Conservation (phyloP, 1,284 basidiomycete genomes). For the Marasmius oreades region DNA sequence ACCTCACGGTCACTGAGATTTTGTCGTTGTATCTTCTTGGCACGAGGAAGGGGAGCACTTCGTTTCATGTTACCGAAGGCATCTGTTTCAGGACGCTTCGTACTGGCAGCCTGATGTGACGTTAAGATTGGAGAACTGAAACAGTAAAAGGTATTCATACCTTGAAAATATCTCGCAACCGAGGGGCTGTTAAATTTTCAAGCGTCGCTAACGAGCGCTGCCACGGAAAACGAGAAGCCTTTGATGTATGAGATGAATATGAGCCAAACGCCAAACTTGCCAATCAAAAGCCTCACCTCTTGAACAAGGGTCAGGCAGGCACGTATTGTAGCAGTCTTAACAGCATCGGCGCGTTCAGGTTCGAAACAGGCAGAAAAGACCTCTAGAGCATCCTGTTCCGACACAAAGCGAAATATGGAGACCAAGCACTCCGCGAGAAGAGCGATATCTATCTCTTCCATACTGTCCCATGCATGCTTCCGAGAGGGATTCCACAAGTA, state of each 20-base stretch:
- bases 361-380: slow-evolving; percentile 66
- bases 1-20: slow-evolving; percentile 63
- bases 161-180: slow-evolving; percentile 53
- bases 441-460: slow-evolving; percentile 76
- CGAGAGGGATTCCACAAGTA: slow-evolving; percentile 46
- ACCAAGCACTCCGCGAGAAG: slow-evolving; percentile 75
- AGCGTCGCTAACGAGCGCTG: slow-evolving; percentile 51
- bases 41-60: slow-evolving; percentile 53
- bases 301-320: slow-evolving; percentile 54
- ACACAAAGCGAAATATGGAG: slow-evolving; percentile 66
- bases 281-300: slow-evolving; percentile 31
- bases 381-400: slow-evolving; percentile 54
- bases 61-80: slow-evolving; percentile 51
- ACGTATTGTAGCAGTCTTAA: slow-evolving; percentile 76
- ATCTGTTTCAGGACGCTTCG: slow-evolving; percentile 55
- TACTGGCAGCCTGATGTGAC: slow-evolving; percentile 39
- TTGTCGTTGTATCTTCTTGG: slow-evolving; percentile 46
- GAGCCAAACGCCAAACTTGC: not conserved
- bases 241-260: slow-evolving; percentile 2
- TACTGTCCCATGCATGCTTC: slow-evolving; percentile 67
- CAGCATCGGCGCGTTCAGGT: slow-evolving; percentile 72
- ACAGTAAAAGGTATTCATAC: slow-evolving; percentile 31
- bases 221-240: slow-evolving; percentile 57
- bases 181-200: slow-evolving; percentile 38
- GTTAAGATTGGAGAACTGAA: slow-evolving; percentile 5